Conservation (phyloP, 805 yeast species). For the Yarrowia phangngaensis region DNA sequence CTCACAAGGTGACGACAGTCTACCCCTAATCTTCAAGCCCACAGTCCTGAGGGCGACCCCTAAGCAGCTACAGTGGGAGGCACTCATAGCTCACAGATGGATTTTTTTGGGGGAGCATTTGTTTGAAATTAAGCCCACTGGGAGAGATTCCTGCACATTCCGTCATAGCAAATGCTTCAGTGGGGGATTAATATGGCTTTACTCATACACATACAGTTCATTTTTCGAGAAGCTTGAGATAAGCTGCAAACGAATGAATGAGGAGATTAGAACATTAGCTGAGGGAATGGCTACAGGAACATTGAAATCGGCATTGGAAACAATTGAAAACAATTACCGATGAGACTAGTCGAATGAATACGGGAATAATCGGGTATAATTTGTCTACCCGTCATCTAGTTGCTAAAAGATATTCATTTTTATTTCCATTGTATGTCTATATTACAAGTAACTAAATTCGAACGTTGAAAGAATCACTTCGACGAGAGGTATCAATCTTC, state of each 20-base stretch:
- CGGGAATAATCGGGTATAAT: too few species aligned
- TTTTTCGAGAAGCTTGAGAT: slow-evolving; percentile 7
- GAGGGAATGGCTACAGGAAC: slow-evolving; percentile 10
- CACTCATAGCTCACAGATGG: slow-evolving; percentile 4
- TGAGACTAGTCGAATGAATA: too few species aligned
- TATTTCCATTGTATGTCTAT: neutral
- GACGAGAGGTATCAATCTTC: slow-evolving; percentile 44
- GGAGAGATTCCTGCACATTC: slow-evolving; percentile 1
- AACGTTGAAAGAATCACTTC: slow-evolving; percentile 34
- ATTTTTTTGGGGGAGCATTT: slow-evolving; percentile 6
- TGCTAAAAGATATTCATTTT: too few species aligned
- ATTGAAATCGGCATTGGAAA: neutral
- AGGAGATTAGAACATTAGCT: slow-evolving; percentile 10
- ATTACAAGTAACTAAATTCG: neutral
- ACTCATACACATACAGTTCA: neutral
- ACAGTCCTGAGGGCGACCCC: neutral
- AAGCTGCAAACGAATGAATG: slow-evolving; percentile 4
- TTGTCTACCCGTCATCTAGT: too few species aligned
- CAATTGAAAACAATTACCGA: slow-evolving; percentile 16
- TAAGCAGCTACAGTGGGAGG: slow-evolving; percentile 1
- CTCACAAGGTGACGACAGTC: slow-evolving; percentile 7
- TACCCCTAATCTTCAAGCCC: slow-evolving; percentile 9
- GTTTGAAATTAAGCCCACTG: neutral
- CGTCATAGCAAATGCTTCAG: neutral
- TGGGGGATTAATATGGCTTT: neutral